A percentile compares a stretch with the other conserved stretches of the same genome.
Conservation (phyloP, 192 early-diverging fungal genomes). For the Backusella tarrabulga region DNA sequence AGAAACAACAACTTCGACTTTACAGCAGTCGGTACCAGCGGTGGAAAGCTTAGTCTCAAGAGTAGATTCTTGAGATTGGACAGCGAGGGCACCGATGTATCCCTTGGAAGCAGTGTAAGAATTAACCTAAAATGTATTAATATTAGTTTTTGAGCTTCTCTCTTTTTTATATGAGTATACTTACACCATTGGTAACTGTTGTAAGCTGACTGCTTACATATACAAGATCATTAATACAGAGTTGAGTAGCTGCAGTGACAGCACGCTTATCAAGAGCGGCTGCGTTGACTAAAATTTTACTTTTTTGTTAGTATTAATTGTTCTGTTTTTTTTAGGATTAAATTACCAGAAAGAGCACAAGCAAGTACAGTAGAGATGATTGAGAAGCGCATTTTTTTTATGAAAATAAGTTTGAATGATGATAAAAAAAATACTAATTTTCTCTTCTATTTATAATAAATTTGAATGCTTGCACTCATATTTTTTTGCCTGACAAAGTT, state of each 20-base stretch:
- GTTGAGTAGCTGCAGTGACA: background rate
- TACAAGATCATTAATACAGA: background rate
- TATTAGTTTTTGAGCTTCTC: background rate
- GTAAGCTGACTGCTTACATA: background rate
- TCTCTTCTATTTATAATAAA: too few species aligned
- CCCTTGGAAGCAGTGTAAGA: background rate
- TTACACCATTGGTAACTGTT: background rate
- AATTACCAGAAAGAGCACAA: background rate
- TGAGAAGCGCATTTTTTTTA: background rate
- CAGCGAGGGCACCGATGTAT: background rate
- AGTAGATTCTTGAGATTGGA: background rate
- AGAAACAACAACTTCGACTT: background rate
- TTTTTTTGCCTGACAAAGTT: background rate
- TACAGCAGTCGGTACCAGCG: background rate
- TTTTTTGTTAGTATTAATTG: background rate
- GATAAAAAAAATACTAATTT: background rate
- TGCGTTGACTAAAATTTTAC: background rate
- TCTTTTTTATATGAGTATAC: background rate
- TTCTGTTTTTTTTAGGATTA: background rate
- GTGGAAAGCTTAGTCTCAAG: background rate
- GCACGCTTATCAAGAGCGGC: background rate
- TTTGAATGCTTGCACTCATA: background rate
- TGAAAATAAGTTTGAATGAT: background rate
- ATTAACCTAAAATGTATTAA: background rate
- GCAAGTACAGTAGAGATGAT: background rate